A percentile compares a stretch with the other conserved stretches of the same genome.
Conservation (phyloP, 805 yeast genomes). For the Vanderwaltozyma polyspora region DNA sequence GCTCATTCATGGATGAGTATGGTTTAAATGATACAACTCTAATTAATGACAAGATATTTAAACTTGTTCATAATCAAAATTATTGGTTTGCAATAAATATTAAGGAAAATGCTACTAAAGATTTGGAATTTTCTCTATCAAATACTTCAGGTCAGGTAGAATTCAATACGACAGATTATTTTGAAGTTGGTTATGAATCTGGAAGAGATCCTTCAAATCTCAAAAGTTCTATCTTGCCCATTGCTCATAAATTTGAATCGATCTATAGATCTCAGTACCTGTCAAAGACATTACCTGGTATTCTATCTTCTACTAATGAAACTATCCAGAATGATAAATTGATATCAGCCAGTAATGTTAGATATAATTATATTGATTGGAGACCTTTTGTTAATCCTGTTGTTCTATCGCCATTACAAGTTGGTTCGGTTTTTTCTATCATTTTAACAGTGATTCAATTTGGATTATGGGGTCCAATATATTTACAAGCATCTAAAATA, state of each 20-base stretch:
- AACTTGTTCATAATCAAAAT: conserved; percentile 37
- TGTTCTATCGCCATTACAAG: conserved; percentile 56
- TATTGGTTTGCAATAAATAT: conserved; percentile 59
- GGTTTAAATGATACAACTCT: conserved; percentile 10
- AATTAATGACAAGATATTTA: conserved; percentile 28
- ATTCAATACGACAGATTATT: conserved; percentile 12
- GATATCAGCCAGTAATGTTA: conserved; percentile 26
- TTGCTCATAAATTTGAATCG: conserved; percentile 29
- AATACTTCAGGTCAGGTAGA: conserved; percentile 3
- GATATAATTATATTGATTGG: conserved; percentile 32
- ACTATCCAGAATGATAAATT: conserved; percentile 15
- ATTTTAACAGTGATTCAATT: conserved; percentile 65
- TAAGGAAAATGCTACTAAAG: conserved; percentile 34
- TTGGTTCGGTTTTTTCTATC: conserved; percentile 63
- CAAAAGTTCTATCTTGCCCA: conserved; percentile 34
- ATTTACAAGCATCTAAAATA: conserved; percentile 37
- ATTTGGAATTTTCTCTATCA: conserved; percentile 16
- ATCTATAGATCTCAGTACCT: conserved; percentile 19
- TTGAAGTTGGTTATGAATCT: conserved; percentile 43
- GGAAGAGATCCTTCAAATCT: conserved; percentile 51
- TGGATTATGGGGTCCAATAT: conserved; percentile 44
- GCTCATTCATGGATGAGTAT: conserved; percentile 16
- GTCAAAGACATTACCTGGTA: conserved; percentile 22
- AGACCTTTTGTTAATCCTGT: conserved; percentile 42
- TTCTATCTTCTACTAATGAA: conserved; percentile 16